These are phyloP conservation scores for Akebia trifoliata DNA, from an alignment of 164 flowering plant genomes.

Conservation along the genomic window DNA sequence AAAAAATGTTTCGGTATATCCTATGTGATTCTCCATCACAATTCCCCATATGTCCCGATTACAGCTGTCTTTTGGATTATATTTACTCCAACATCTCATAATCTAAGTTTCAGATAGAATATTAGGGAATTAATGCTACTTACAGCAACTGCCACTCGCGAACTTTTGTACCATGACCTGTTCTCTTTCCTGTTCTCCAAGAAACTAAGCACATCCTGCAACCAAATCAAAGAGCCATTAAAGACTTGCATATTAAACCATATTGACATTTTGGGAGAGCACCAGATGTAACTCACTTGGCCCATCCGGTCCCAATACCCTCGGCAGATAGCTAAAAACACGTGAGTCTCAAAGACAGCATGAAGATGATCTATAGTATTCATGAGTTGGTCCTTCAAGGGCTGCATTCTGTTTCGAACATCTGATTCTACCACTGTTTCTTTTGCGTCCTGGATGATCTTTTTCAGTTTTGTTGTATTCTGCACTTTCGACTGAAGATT, in stretches of 20 bases:
- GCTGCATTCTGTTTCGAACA: conserved; percentile 72
- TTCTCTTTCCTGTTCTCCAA: conserved; percentile 85
- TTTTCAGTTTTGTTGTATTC: conserved; percentile 67
- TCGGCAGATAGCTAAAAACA: conserved; percentile 69
- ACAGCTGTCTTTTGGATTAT: neutral
- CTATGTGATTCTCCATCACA: no score
- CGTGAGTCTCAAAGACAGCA: conserved; percentile 55
- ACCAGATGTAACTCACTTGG: conserved; percentile 38
- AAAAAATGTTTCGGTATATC: no score
- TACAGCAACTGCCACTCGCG: conserved; percentile 70
- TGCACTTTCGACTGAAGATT: conserved; percentile 61
- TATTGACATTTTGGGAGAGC: neutral
- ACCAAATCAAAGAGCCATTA: neutral
- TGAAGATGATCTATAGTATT: conserved; percentile 73
- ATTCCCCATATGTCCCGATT: no score
- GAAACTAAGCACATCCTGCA: conserved; percentile 77
- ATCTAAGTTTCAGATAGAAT: neutral
- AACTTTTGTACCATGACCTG: conserved; percentile 82
- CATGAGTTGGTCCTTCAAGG: conserved; percentile 60
- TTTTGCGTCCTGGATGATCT: conserved; percentile 80
- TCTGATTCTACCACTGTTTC: conserved; percentile 70
- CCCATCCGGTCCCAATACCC: conserved; percentile 95
- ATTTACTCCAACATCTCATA: neutral
- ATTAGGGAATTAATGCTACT: conserved; percentile 21
- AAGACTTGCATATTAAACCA: neutral